phyloP scores from a whole-genome alignment of 139 green algal genomes.

The Monoraphidium neglectum region DNA sequence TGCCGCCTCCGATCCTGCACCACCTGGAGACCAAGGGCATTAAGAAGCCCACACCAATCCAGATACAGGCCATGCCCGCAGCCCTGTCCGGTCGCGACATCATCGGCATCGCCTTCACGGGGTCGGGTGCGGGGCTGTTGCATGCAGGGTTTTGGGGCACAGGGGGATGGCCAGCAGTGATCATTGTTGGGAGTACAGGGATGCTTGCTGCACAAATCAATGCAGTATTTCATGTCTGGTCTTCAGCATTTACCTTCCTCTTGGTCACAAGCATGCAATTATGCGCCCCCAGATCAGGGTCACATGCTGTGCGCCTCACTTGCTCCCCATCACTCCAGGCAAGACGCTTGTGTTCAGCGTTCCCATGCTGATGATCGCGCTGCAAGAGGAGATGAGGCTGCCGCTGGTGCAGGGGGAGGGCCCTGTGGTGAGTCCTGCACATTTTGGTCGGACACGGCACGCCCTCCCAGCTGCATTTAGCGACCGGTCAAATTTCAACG shows the following conservation, averaged over 20 bases:
- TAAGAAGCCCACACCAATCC: conserved; percentile 90
- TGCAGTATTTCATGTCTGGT: too few species aligned
- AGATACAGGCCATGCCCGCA: conserved; percentile 94
- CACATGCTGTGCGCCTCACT: too few species aligned
- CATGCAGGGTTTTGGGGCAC: too few species aligned
- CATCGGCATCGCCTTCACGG: conserved; percentile 98
- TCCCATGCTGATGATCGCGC: conserved; percentile 88
- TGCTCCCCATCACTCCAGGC: conserved; percentile 40
- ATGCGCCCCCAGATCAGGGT: too few species aligned
- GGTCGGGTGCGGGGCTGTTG: conserved; percentile 49
- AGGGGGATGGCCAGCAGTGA: too few species aligned
- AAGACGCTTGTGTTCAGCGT: conserved; percentile 97
- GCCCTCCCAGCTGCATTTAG: too few species aligned
- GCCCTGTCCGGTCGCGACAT: conserved; percentile 96
- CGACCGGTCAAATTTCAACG: too few species aligned
- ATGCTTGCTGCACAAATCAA: too few species aligned
- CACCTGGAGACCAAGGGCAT: conserved; percentile 84
- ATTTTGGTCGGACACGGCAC: too few species aligned
- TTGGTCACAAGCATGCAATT: too few species aligned
- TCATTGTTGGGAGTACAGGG: too few species aligned
- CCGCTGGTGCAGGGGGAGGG: conserved; percentile 86
- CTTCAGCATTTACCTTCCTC: too few species aligned
- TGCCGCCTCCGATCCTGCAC: conserved; percentile 65
- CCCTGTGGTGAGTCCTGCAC: conserved; percentile 67
- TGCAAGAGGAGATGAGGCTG: conserved; percentile 81